Percentiles rank a stretch among this genome's conserved stretches.
These are phyloP conservation scores for Wallacemonas sp. DNA, from an alignment of 208 protist genomes.

Conservation along the genomic window DNA sequence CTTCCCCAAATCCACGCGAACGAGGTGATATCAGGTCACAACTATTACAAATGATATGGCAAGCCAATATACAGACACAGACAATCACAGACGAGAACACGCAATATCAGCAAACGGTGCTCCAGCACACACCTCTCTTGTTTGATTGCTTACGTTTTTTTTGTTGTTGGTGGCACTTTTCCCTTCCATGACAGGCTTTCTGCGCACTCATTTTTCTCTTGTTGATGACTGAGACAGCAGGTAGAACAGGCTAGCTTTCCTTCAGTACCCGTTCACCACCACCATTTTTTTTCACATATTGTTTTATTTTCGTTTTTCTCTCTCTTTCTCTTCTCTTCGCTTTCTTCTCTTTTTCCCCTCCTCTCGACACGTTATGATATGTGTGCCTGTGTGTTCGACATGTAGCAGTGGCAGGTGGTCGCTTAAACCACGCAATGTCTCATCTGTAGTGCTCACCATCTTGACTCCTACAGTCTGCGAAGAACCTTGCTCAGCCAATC, in stretches of 20 bases:
- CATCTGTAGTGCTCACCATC: too few relatives aligned
- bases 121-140: neutral
- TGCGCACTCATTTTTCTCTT: constrained; percentile 7
- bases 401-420: too few relatives aligned
- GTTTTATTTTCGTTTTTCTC: constrained; percentile 11
- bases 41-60: too few relatives aligned
- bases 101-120: neutral
- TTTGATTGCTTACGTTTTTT: neutral
- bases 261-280: neutral
- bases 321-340: neutral
- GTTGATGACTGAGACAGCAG: neutral
- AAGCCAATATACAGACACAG: too few relatives aligned
- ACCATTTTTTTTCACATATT: constrained; percentile 1
- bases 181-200: neutral
- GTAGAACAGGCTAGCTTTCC: neutral
- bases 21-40: too few relatives aligned
- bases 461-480: too few relatives aligned
- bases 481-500: too few relatives aligned
- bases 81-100: too few relatives aligned
- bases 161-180: neutral
- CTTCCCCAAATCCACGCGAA: too few relatives aligned
- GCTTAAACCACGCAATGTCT: too few relatives aligned
- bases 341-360: constrained; percentile 11
- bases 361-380: too few relatives aligned
- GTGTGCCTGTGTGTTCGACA: too few relatives aligned